Conservation (phyloP, 306 rosid species). For the Castanea crenata region DNA sequence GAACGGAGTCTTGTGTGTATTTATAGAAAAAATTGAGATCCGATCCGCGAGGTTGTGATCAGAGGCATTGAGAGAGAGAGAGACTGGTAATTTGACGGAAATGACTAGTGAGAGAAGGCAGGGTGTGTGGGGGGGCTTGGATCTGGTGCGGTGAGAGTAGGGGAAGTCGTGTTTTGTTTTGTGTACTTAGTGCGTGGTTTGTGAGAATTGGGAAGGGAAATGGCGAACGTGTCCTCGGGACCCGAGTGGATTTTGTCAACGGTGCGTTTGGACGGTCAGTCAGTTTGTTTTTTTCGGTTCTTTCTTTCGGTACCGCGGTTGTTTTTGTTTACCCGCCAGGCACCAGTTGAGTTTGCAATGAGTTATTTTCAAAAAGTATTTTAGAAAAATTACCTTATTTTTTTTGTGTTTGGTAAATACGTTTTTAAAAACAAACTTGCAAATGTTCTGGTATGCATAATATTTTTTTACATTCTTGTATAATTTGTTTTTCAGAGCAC, state of each 20-base stretch:
- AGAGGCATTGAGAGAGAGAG: constrained; percentile 16
- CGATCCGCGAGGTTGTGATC: constrained; percentile 67
- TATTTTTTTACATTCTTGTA: no score
- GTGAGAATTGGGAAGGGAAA: not conserved
- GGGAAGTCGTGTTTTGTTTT: not conserved
- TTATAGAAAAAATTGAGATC: constrained; percentile 48
- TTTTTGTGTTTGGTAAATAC: no score
- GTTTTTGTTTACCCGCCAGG: not conserved
- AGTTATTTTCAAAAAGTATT: no score
- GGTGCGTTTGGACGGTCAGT: not conserved
- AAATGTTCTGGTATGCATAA: no score
- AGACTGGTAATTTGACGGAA: not conserved
- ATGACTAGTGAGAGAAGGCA: not conserved
- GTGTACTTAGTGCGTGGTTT: constrained; percentile 11
- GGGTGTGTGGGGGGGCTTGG: not conserved
- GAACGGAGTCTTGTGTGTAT: constrained; percentile 44
- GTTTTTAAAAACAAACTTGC: no score
- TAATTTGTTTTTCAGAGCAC: no score
- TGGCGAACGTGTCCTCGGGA: constrained; percentile 7
- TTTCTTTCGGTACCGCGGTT: not conserved
- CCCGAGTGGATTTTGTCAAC: constrained; percentile 5
- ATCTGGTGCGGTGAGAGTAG: constrained; percentile 38
- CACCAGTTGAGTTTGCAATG: not conserved
- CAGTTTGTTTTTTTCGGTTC: not conserved
- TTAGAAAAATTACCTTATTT: no score